Percentiles rank a stretch among this genome's conserved stretches.
phyloP scores from a whole-genome alignment of 257 asterid species.

The Solanum bulbocastanum region DNA sequence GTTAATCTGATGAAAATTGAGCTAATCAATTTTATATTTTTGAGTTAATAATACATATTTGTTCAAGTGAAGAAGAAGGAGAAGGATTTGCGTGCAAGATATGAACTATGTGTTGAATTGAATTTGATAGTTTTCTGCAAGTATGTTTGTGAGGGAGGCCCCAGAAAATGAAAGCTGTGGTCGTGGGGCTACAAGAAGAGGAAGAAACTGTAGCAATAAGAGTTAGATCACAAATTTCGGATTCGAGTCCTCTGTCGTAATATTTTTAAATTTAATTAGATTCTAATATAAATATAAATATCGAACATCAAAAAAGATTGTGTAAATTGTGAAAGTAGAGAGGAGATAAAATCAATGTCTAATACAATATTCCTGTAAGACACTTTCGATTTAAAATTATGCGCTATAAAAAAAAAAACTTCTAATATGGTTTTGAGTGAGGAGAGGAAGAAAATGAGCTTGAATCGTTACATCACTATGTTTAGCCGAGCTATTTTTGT shows the following conservation, averaged over 20 bases:
- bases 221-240: no score
- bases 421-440: neutral
- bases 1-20: neutral
- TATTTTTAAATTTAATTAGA: no score
- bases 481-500: no score
- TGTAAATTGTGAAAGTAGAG: neutral
- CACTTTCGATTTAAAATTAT: neutral
- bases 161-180: neutral
- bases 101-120: constrained; percentile 7
- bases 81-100: constrained; percentile 80
- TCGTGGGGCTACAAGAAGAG: neutral
- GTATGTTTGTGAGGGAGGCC: neutral
- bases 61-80: constrained; percentile 1
- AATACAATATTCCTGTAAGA: no score
- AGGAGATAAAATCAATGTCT: neutral
- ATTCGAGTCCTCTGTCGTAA: no score
- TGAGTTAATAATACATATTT: neutral
- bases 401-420: no score
- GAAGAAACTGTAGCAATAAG: neutral
- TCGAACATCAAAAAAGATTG: no score
- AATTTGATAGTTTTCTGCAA: constrained; percentile 14
- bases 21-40: neutral
- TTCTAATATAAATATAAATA: no score
- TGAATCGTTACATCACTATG: no score
- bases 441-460: neutral